A percentile compares a stretch with the other conserved stretches of the same genome.
These are phyloP conservation scores for Leptomonas pyrrhocoris DNA, from an alignment of 208 protist species.

Conservation along the genomic window DNA sequence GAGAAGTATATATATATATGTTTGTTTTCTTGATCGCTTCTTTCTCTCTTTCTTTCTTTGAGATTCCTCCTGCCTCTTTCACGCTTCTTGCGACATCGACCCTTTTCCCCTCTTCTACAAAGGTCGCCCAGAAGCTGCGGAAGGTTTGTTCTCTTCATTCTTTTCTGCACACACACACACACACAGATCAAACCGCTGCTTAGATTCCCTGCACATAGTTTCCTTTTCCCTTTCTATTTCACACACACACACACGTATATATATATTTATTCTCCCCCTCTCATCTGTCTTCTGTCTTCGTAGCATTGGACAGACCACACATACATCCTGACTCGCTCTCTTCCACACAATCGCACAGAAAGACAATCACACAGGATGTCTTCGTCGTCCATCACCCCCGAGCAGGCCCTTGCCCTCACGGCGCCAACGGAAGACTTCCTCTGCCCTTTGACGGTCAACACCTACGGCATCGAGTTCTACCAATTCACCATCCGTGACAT, in stretches of 20 bases:
- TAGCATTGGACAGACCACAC: not conserved
- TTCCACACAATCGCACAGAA: not conserved
- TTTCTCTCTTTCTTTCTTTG: not conserved
- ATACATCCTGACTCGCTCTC: not conserved
- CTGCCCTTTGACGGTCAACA: slow-evolving; percentile 92
- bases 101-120: not conserved
- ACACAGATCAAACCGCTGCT: too few species aligned
- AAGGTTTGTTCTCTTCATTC: not conserved
- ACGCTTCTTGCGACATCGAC: not conserved
- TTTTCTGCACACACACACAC: too few species aligned
- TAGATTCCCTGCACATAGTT: too few species aligned
- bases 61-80: not conserved
- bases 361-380: slow-evolving; percentile 14
- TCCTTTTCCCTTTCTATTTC: too few species aligned
- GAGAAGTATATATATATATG: too few species aligned
- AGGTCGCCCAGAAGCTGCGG: too few species aligned
- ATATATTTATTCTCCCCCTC: not conserved
- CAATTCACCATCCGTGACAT: slow-evolving; percentile 94
- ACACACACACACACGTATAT: too few species aligned
- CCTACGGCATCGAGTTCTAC: slow-evolving; percentile 94
- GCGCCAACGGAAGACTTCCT: slow-evolving; percentile 87
- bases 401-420: slow-evolving; percentile 69
- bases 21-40: slow-evolving; percentile 15
- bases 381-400: slow-evolving; percentile 54
- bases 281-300: not conserved